Evolutionary conservation across 2,329 filamentous ascomycete genomes (phyloP), one percentile per base, ranked within the genome.

Genomic region (Madurella mycetomatis): DNA sequence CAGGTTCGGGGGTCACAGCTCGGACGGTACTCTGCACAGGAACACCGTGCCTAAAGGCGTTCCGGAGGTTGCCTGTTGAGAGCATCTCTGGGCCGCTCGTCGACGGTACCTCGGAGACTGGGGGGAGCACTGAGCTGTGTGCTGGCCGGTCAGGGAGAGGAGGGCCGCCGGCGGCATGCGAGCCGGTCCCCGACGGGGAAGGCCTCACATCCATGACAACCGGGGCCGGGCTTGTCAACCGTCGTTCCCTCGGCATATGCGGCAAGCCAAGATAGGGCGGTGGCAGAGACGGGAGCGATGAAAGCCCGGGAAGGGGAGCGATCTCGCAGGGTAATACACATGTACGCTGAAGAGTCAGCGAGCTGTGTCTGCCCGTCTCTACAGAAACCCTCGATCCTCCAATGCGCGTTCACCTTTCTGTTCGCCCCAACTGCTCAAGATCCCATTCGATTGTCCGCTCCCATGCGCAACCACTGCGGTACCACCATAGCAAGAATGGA

Each of bases 1-100:
- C 59, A 41, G 70, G 71, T 42, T 90, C 86, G 60, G 86, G 85
- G 58, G 85, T 88, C 60, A 88, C 83, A 53, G 84, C 74, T 59
- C 86, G 82, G 64, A 86, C 81, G 44, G 79, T 81, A 59, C 68
- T 65, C 60, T 73, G 70, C 57, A 64, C 48, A 41, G 56, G 62
- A 58, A 58, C 58, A 55, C 57, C 62, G 50, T 69, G 59, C 45
- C 65, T 67, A 51, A 67, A 65, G 54, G 59, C 55, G 45, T 58
- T 42, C 40, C 64, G 64, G 19, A 66, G 58, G 55, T 60, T 64
- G 56, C 64, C 62, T 55, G 63, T 56, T 57, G 68, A 63, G 37
- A 61, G 47, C 57, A 64, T 60, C 58, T 68, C 66, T n/a, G 55
- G 46, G 48, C 61, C 61, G 8, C 61, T 47, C 39, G 56, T 37